Evolutionary conservation across 495 filamentous ascomycete species (phyloP), one percentile per base, ranked within the genome.

Genomic region (Poronia punctata): DNA sequence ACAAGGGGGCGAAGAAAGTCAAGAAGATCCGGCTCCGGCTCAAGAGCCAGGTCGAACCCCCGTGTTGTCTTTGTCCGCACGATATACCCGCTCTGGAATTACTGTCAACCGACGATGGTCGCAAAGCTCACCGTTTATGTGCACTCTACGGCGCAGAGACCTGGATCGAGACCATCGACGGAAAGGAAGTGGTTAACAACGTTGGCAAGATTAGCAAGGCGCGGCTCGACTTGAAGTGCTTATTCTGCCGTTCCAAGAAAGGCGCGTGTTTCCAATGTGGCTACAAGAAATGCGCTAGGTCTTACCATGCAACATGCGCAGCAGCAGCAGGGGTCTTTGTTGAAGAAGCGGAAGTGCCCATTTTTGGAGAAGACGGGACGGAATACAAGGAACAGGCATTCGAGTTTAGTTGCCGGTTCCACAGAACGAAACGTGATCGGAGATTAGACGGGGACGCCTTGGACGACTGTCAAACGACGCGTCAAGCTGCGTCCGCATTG

Each of bases 241-340:
- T 89, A 35, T 95, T 87, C 61, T 99, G 92, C 56, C 85, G 88
- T 24, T 90, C 86, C 33, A 92, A 88, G 56, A 87, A 83, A 45
- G 92, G 92, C 19, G 84, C 88, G 11, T 95, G 89, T 63, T 95
- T 99, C 68, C 92, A 99, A 61, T 99, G 92, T 66, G 92, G 87
- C 5, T 80, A 82, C 42, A 92, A 88, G 70, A 97, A 95, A 61
- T 99, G 92, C 59, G 84, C 84, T 17, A 72, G 90, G 44, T 81
- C 93, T 3, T 99, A 94, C 59, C 92, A 99, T 61, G 87, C 89
- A 2, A 97, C 88, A 10, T 99, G 92, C 54, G 90, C 92, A 2
- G 80, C 84, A 16, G 76, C 88, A 11, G 92, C 90, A 28, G 92
- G 93, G 26, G 89, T 97, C 7, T 78, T 89, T 49, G 82, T 95